A percentile compares a stretch with the other conserved stretches of the same genome.
Conservation (phyloP, 2,329 filamentous ascomycete genomes). For the Eutypa lata region DNA sequence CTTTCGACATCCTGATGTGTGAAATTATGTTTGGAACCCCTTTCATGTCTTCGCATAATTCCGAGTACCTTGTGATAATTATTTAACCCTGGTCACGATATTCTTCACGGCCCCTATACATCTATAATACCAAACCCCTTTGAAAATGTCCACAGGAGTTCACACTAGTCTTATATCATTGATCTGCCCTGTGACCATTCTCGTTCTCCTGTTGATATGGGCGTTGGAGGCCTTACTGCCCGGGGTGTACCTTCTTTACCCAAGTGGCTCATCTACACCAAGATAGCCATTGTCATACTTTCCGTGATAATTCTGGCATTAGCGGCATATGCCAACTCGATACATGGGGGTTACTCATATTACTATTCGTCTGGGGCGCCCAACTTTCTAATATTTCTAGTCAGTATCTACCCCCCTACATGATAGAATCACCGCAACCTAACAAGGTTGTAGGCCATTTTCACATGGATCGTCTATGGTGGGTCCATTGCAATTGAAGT, state of each 20-base stretch:
- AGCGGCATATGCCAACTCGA: constrained; percentile 36
- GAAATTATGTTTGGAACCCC: no score
- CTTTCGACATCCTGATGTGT: no score
- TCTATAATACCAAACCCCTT: no score
- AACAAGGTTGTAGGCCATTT: constrained; percentile 32
- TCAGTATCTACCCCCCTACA: constrained; percentile 29
- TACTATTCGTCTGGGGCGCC: constrained; percentile 31
- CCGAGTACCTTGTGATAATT: no score
- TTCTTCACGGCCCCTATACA: no score
- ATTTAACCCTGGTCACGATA: no score
- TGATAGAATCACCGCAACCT: constrained; percentile 14
- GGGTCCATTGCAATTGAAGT: constrained; percentile 33
- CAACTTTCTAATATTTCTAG: constrained; percentile 45
- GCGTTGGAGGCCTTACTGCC: constrained; percentile 29
- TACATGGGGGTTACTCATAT: constrained; percentile 23
- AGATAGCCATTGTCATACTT: constrained; percentile 36
- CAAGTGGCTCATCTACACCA: constrained; percentile 34
- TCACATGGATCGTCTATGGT: constrained; percentile 40
- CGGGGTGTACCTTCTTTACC: constrained; percentile 36
- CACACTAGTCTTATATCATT: background rate
- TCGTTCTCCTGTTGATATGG: no score
- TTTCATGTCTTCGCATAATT: no score
- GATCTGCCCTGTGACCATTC: no score
- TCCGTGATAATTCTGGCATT: constrained; percentile 38
- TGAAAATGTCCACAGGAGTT: no score